Evolutionary conservation across 2,329 filamentous ascomycete genomes (phyloP).

Genomic region (Hypomyces rosellus): DNA sequence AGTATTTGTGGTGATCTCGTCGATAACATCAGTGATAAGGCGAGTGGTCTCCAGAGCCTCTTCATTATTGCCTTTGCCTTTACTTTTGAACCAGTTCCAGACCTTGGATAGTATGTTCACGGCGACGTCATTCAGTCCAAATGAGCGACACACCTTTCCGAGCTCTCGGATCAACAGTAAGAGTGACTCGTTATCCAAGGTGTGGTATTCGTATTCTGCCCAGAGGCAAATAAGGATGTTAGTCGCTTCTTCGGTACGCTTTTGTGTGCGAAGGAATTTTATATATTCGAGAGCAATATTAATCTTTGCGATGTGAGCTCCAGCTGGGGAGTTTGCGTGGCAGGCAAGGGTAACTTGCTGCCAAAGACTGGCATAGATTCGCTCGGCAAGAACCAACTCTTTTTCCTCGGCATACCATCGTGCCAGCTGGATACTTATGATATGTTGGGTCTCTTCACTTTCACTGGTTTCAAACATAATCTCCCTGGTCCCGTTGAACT

Average conservation of each 20-base stretch:
- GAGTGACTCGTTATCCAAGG: background rate
- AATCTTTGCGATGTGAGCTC: conserved; percentile 29
- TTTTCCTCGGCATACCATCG: conserved; percentile 25
- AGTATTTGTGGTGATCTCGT: conserved; percentile 22
- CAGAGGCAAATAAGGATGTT: conserved; percentile 35
- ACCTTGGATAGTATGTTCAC: conserved; percentile 31
- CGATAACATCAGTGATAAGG: conserved; percentile 33
- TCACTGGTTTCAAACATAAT: conserved; percentile 31
- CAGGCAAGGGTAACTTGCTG: conserved; percentile 29
- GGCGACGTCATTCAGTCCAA: conserved; percentile 29
- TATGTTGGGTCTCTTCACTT: conserved; percentile 27
- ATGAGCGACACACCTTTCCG: conserved; percentile 12
- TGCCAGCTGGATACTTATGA: conserved; percentile 30
- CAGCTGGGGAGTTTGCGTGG: conserved; percentile 13
- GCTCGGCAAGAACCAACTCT: conserved; percentile 28
- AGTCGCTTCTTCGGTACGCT: conserved; percentile 29
- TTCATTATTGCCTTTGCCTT: conserved; percentile 26
- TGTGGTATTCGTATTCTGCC: conserved; percentile 18
- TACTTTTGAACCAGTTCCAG: conserved; percentile 36
- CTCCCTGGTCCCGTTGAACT: conserved; percentile 26
- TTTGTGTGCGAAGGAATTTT: conserved; percentile 25
- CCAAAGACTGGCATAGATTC: conserved; percentile 34
- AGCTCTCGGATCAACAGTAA: too few species aligned
- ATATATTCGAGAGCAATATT: conserved; percentile 33
- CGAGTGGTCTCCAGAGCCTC: conserved; percentile 28